phyloP scores from a whole-genome alignment of 331 rosid species.

The Phaseolus coccineus region DNA sequence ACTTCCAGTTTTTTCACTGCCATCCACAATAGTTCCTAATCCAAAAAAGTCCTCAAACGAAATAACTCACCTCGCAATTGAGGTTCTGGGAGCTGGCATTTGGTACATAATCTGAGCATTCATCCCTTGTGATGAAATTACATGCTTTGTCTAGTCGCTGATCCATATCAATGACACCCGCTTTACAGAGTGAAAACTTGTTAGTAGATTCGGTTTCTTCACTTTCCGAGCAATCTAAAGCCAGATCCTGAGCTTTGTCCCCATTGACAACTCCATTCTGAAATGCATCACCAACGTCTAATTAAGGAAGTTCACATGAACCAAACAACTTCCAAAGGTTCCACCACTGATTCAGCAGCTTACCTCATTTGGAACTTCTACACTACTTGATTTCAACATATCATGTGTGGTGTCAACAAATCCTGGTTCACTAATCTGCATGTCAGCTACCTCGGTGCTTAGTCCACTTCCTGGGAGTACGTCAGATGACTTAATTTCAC shows the following conservation, averaged over 20 bases:
- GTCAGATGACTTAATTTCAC: slow-evolving; percentile 54
- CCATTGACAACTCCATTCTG: slow-evolving; percentile 54
- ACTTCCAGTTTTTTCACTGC: slow-evolving; percentile 71
- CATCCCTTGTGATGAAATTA: slow-evolving; percentile 52
- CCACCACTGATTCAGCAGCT: slow-evolving; percentile 60
- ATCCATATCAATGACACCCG: slow-evolving; percentile 56
- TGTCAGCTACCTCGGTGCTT: slow-evolving; percentile 35
- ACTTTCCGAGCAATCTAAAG: slow-evolving; percentile 53
- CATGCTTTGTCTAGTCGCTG: slow-evolving; percentile 56
- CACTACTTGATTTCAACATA: slow-evolving; percentile 43
- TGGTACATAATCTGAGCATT: slow-evolving; percentile 60
- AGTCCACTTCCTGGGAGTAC: slow-evolving; percentile 53
- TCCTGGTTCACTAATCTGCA: slow-evolving; percentile 47
- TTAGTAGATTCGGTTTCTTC: slow-evolving; percentile 46
- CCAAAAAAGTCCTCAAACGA: slow-evolving; percentile 69
- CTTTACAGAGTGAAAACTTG: slow-evolving; percentile 53
- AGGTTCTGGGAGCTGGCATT: slow-evolving; percentile 65
- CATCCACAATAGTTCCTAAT: slow-evolving; percentile 70
- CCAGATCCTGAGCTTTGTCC: slow-evolving; percentile 53
- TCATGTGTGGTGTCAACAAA: slow-evolving; percentile 44
- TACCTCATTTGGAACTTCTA: slow-evolving; percentile 56
- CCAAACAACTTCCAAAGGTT: slow-evolving; percentile 48
- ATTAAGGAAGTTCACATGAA: slow-evolving; percentile 60
- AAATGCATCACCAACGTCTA: slow-evolving; percentile 59
- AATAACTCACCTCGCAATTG: slow-evolving; percentile 84